Percentiles rank a stretch among this genome's conserved stretches.
Conservation (phyloP, 768 basidiomycete genomes). For the Tephrocybe sp. region DNA sequence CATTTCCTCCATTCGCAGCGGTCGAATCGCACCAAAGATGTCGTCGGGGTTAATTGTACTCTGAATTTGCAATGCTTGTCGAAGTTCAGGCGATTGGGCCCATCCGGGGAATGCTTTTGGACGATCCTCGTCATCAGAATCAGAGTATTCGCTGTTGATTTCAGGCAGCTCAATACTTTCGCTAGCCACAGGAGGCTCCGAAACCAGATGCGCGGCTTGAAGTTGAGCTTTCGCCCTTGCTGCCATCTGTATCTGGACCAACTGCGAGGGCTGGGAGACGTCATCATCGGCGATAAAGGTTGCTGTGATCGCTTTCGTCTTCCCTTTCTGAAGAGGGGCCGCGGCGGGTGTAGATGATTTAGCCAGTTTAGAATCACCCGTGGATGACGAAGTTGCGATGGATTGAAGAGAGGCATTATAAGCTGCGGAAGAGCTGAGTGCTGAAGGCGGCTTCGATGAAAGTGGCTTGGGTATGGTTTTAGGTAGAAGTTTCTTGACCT, state of each 20-base stretch:
- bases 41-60: constrained; percentile 87
- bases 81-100: constrained; percentile 89
- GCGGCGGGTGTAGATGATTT: constrained; percentile 22
- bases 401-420: constrained; percentile 37
- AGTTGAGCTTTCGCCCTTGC: constrained; percentile 67
- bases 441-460: constrained; percentile 35
- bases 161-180: constrained; percentile 92
- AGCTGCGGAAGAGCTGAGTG: constrained; percentile 33
- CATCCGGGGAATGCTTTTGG: constrained; percentile 76
- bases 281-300: constrained; percentile 43
- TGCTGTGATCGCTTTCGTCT: constrained; percentile 40
- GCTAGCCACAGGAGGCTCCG: constrained; percentile 50
- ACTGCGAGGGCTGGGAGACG: constrained; percentile 55
- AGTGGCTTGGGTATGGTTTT: constrained; percentile 51
- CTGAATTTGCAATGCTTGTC: constrained; percentile 76
- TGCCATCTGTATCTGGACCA: constrained; percentile 68
- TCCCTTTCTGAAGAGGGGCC: constrained; percentile 34
- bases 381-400: constrained; percentile 22
- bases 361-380: constrained; percentile 33
- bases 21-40: constrained; percentile 87
- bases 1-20: constrained; percentile 89
- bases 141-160: constrained; percentile 95
- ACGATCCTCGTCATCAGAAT: constrained; percentile 89
- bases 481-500: constrained; percentile 52
- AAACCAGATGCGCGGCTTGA: constrained; percentile 49